Base-by-base conservation (phyloP, 2,329 filamentous ascomycete genomes). In the Graphium sp. region DNA sequence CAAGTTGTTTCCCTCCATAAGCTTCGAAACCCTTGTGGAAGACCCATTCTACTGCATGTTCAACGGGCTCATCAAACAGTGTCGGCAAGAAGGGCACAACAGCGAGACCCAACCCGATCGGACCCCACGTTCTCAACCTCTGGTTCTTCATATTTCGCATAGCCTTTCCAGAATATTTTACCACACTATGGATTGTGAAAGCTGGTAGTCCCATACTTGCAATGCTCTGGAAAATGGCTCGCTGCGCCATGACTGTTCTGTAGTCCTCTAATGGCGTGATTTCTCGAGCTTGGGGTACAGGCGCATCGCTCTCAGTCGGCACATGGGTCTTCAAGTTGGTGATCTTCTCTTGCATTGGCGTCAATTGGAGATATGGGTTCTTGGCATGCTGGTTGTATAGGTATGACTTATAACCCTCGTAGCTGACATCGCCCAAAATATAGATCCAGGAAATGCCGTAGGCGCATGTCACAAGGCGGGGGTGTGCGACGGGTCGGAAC, bases 361-460 rank as follows among this genome's bases (percentile, higher is more conserved):
- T 60, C 15, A 72, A 53, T 35, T 70, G 60, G 9, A 74, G 47
- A 7, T 74, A 60, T 0, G 83, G 82, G 40, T 85, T 68, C 14
- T 84, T 53, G 1, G 71, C 62, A 22, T 68, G 66, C 50, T 89
- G 80, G 47, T 98, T 95, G 32, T 79, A 71, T 50, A 79, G 67
- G 49, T 94, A 95, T 6, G 87, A 77, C 48, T 94, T 93, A 60
- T 93, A 95, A 5, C 89, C 87, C 52, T 98, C 89, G 46, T 94
- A 76, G 19, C 68, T 65, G 26, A 95, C 87, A 45, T 98, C 89
- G 27, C 89, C 87, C 10, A 84, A 53, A 14, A 98, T 68, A 45
- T 98, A 98, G 8, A 79, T 62, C 89, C 89, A 95, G 2, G 82
- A 92, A 23, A 98, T 60, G 27, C 71, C 87, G 46, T 98, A 98